Base-by-base conservation (phyloP, 495 filamentous ascomycete genomes). In the Neurospora discreta region DNA sequence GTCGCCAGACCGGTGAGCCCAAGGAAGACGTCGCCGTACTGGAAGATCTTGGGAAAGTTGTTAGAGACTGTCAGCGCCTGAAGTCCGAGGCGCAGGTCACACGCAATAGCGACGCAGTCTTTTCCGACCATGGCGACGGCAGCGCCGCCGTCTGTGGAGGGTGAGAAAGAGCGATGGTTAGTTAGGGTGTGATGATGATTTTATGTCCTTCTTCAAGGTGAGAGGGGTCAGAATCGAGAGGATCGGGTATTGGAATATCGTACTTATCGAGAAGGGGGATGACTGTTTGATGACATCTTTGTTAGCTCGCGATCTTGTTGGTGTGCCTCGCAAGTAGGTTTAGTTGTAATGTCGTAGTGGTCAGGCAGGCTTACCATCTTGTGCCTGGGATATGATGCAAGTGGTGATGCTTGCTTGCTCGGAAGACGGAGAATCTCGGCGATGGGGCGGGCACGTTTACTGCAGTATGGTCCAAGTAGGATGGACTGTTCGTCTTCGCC, bases 31-130 rank as follows among this genome's bases (percentile, higher is more conserved):
- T 94, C 91, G 79, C 93, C 94, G 87, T 97, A 98, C 81, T 91
- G 88, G 90, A 98, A 98, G 88, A 99, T 93, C 85, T 99, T 99
- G 84, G 95, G 95, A 88, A 97, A 98, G 90, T 98, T 97, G 89
- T 98, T 98, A 79, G 93, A 97, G 71, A 99, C 90, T 44, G 95
- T 99, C 80, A 99, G 88, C 77, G 96, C 86, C 86, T 99, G 96
- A 81, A 98, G 90, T 74, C 95, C 95, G 71, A 99, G 92, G 71
- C 95, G 94, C 74, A 99, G 94, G 83, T 99, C 95, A 86, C 95
- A 99, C 79, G 95, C 95, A 78, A 99, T 98, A 83, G 95, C 95
- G 52, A 99, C 95, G 82, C 95, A 99, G 90, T 97, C 93, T 83
- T 98, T 98, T 86, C 95, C 95, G 71, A 95, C 93, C 95, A 98